These are phyloP conservation scores for Liriodendron chinense DNA, from an alignment of 164 flowering plant species.

Conservation along the genomic window DNA sequence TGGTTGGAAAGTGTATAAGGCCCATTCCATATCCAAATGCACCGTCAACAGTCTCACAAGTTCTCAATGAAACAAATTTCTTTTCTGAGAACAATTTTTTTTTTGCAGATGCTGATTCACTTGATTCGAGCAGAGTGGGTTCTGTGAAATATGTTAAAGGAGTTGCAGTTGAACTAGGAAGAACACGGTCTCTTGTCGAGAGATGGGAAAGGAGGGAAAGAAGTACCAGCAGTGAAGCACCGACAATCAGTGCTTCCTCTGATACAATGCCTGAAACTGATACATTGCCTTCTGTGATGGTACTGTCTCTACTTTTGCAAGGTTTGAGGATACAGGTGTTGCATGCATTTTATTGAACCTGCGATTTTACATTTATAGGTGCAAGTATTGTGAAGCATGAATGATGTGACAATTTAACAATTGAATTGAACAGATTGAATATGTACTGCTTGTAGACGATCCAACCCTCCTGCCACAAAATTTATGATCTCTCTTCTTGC, in stretches of 20 bases:
- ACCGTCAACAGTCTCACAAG: not conserved
- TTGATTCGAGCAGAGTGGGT: slow-evolving; percentile 23
- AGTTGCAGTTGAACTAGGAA: slow-evolving; percentile 78
- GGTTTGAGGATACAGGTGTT: not conserved
- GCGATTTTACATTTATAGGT: too few species aligned
- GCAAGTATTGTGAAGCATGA: too few species aligned
- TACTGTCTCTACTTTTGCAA: slow-evolving; percentile 10
- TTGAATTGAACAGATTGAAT: too few species aligned
- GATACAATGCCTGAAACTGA: slow-evolving; percentile 18
- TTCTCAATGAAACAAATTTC: not conserved
- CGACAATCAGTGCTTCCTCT: slow-evolving; percentile 16
- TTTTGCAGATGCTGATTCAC: slow-evolving; percentile 42
- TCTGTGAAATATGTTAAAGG: slow-evolving; percentile 59
- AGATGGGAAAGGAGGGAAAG: slow-evolving; percentile 75
- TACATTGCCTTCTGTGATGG: slow-evolving; percentile 23
- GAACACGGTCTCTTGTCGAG: slow-evolving; percentile 86
- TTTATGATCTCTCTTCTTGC: too few species aligned
- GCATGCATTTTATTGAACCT: slow-evolving; percentile 2
- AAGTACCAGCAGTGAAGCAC: slow-evolving; percentile 29
- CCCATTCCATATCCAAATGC: too few species aligned
- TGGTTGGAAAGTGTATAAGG: too few species aligned
- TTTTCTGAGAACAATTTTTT: not conserved
- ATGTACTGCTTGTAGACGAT: too few species aligned
- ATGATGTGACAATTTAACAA: too few species aligned
- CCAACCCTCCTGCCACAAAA: too few species aligned